Percentiles rank a stretch among this genome's conserved stretches.
phyloP scores from a whole-genome alignment of 441 rosid genomes.

The Mallotus japonicus region DNA sequence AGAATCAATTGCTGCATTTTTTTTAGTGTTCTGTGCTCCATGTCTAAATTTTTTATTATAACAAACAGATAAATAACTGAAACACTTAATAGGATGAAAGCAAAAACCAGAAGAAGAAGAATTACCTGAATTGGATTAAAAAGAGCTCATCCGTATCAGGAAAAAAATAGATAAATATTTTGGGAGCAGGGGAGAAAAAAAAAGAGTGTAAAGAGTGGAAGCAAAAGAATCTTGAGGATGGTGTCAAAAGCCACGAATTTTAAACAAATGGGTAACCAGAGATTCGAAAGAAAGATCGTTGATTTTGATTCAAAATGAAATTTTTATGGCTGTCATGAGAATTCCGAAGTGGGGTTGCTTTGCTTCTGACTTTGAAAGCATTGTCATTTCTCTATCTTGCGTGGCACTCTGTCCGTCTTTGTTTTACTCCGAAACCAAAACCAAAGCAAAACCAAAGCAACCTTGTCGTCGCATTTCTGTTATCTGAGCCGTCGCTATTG shows the following conservation, averaged over 20 bases:
- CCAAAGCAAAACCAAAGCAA: no score
- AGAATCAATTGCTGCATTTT: no score
- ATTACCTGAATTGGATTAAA: conserved; percentile 20
- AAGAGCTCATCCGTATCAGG: conserved; percentile 4
- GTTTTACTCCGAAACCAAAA: neutral
- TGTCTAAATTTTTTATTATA: no score
- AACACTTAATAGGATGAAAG: neutral
- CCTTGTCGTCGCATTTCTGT: neutral
- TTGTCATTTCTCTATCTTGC: conserved; percentile 8
- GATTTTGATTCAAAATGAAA: neutral
- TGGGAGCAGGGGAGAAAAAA: neutral
- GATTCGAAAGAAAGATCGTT: conserved; percentile 13
- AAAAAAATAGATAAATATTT: neutral
- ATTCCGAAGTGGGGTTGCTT: conserved; percentile 10
- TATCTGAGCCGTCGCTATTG: neutral
- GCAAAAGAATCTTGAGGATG: conserved; percentile 7
- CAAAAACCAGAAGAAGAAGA: neutral
- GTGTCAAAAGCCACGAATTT: conserved; percentile 8
- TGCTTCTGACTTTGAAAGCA: conserved; percentile 10
- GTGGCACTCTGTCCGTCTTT: neutral
- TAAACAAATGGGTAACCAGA: conserved; percentile 16
- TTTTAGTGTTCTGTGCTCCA: no score
- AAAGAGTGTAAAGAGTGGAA: neutral
- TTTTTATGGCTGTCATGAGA: conserved; percentile 24
- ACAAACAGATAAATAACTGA: neutral